Base-by-base conservation (phyloP, 495 filamentous ascomycete genomes). In the Cudoniella acicularis region DNA sequence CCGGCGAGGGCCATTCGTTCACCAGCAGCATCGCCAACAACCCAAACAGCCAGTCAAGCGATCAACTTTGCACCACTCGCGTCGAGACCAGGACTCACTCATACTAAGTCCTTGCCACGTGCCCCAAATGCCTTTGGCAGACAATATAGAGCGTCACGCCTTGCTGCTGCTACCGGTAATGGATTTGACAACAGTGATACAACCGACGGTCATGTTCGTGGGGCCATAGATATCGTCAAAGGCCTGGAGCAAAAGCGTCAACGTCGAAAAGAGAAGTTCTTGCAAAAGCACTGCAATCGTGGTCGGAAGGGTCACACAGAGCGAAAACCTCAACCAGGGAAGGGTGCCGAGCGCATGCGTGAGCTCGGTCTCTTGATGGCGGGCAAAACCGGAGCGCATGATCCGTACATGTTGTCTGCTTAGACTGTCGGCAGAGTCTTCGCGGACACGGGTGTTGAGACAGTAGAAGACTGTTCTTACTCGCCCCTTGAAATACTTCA, bases 181-280 rank as follows among this genome's bases (percentile, higher is more conserved):
- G 23, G 16, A n/a, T 8, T 10, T 41, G 27, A 25, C 8, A 26
- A 49, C 48, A 41, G 26, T 41, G 57, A 54, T 47, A 50, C 42
- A 56, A 42, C 54, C 46, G 77, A 83, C 58, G 61, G 78, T 23
- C 84, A 89, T 60, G 81, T 81, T 24, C 83, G 94, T 60, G 91
- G 91, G 47, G 92, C 94, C 25, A 92, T 98, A 63, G 95, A 97
- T 68, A 98, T 98, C 62, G 91, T 96, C 73, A 92, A 96, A 68
- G 94, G 94, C 4, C 84, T 98, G 8, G 94, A 98, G 77, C 86
- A 89, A 73, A 96, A 94, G 75, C 85, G 93, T 45, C 90, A 92
- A 72, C 85, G 91, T 54, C 89, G 94, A 55, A 89, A 87, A 73
- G 90, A 96, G 73, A 94, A 93, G 70, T 91, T 88, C 68, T 87